phyloP scores from a whole-genome alignment of 2,329 filamentous ascomycete genomes.

The Xylaria multiplex region DNA sequence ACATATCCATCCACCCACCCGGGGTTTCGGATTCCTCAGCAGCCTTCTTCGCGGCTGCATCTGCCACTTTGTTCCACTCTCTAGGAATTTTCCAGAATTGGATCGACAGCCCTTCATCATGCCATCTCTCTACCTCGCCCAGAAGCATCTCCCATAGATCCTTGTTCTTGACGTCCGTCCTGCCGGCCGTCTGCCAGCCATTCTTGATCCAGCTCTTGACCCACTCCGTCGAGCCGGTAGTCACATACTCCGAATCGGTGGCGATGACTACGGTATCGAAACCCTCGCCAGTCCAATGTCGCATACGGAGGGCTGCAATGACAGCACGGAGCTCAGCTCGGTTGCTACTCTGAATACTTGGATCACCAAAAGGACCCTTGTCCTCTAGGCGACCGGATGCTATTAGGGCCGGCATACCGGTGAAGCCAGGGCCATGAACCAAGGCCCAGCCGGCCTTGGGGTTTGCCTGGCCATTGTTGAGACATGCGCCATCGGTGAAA shows the following conservation, averaged over 20 bases:
- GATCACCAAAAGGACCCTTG: constrained; percentile 54
- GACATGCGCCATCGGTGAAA: constrained; percentile 59
- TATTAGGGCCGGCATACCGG: constrained; percentile 23
- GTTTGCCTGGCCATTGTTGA: constrained; percentile 53
- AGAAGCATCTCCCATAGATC: constrained; percentile 64
- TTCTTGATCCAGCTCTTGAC: constrained; percentile 55
- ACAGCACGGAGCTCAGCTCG: constrained; percentile 66
- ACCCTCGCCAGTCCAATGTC: constrained; percentile 56
- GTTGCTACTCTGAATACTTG: constrained; percentile 58
- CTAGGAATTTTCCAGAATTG: constrained; percentile 60
- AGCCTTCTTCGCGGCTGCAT: constrained; percentile 48
- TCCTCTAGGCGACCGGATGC: constrained; percentile 53
- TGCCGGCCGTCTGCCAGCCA: constrained; percentile 54
- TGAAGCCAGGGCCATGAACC: constrained; percentile 40
- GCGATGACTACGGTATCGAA: constrained; percentile 31
- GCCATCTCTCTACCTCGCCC: constrained; percentile 50
- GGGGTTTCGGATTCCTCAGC: constrained; percentile 4
- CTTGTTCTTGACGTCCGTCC: constrained; percentile 56
- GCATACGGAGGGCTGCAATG: constrained; percentile 59
- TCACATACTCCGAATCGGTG: constrained; percentile 64
- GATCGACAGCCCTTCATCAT: constrained; percentile 50
- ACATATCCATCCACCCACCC: constrained; percentile 8
- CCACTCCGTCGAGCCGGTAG: constrained; percentile 57
- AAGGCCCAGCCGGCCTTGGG: constrained; percentile 56
- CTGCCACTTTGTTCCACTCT: constrained; percentile 55